phyloP scores from a whole-genome alignment of 306 rosid species.

The Citrullus colocynthis region DNA sequence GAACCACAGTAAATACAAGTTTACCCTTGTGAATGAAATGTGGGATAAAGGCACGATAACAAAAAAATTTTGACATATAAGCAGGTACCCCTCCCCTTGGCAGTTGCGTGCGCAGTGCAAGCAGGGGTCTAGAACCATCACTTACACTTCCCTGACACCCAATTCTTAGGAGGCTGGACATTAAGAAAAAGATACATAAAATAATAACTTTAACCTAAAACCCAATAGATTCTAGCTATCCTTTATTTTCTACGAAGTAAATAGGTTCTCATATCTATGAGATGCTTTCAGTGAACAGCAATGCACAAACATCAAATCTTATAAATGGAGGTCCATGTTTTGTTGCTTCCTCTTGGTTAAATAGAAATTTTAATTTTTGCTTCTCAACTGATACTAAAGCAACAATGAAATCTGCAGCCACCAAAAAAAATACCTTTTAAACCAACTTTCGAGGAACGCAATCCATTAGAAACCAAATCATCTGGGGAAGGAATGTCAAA shows the following conservation, averaged over 20 bases:
- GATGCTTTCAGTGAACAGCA: neutral
- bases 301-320: neutral
- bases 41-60: neutral
- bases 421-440: constrained; percentile 46
- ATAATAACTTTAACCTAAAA: neutral
- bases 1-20: neutral
- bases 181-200: neutral
- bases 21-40: neutral
- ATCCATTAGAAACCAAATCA: constrained; percentile 56
- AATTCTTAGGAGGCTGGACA: neutral
- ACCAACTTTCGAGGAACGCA: constrained; percentile 58
- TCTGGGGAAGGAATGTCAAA: constrained; percentile 91
- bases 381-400: constrained; percentile 4
- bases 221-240: neutral
- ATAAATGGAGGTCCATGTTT: neutral
- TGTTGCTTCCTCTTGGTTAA: neutral
- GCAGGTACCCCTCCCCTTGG: neutral
- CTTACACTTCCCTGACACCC: neutral
- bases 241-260: neutral
- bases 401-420: constrained; percentile 9
- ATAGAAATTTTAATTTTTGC: neutral
- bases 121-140: neutral
- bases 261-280: neutral
- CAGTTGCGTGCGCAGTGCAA: too few relatives aligned
- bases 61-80: neutral